phyloP scores from a whole-genome alignment of 352 stramenopile genomes.

The Pythium brassicae region DNA sequence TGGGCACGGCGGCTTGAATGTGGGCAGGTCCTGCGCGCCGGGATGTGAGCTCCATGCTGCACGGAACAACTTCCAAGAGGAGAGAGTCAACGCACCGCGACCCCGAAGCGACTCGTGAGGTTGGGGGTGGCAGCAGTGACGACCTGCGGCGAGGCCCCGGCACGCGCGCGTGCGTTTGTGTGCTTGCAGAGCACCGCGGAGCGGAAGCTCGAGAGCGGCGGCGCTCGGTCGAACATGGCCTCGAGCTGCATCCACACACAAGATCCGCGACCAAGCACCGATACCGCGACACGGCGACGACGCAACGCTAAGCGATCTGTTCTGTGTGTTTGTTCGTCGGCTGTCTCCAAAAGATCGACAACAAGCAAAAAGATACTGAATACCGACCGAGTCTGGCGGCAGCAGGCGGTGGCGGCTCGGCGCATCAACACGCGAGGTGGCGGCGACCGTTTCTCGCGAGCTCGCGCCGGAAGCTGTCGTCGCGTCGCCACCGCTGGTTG shows the following conservation, averaged over 20 bases:
- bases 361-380: not conserved
- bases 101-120: not conserved
- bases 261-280: not conserved
- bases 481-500: constrained; percentile 5
- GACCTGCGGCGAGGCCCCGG: constrained; percentile 4
- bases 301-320: not conserved
- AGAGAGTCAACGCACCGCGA: not conserved
- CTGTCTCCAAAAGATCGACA: not conserved
- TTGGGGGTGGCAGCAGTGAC: constrained; percentile 5
- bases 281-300: not conserved
- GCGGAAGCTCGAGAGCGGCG: constrained; percentile 55
- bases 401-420: constrained; percentile 49
- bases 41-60: not conserved
- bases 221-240: constrained; percentile 50
- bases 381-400: constrained; percentile 40
- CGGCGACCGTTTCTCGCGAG: constrained; percentile 3
- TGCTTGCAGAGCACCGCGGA: constrained; percentile 65
- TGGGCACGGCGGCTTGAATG: constrained; percentile 45
- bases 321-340: not conserved
- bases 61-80: not conserved
- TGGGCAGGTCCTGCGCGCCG: constrained; percentile 7
- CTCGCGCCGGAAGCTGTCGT: not conserved
- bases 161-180: constrained; percentile 36
- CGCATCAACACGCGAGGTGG: constrained; percentile 28
- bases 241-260: constrained; percentile 29